Conservation (phyloP, 2,329 filamentous ascomycete genomes). For the Dendrostoma leiphaemia region DNA sequence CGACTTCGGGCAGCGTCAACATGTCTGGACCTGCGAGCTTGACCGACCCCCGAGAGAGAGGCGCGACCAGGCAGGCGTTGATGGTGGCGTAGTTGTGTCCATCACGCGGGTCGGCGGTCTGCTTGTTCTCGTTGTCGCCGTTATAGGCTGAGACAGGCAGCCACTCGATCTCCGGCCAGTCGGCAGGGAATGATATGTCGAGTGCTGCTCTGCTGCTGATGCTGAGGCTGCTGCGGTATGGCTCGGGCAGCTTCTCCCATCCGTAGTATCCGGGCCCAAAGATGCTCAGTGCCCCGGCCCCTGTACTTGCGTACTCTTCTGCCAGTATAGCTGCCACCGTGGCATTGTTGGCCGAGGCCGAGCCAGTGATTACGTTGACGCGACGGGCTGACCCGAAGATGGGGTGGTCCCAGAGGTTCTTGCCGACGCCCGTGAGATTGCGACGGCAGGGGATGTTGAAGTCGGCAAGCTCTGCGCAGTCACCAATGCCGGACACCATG, state of each 20-base stretch:
- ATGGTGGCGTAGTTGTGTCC: constrained; percentile 10
- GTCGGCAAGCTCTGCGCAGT: constrained; percentile 27
- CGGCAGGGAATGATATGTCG: constrained; percentile 4
- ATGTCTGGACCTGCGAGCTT: constrained; percentile 29
- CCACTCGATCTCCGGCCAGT: constrained; percentile 15
- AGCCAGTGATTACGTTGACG: constrained; percentile 1
- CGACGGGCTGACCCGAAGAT: constrained; percentile 3
- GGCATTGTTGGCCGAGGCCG: constrained; percentile 2
- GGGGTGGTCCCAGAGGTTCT: constrained; percentile 13
- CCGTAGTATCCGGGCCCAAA: constrained; percentile 13
- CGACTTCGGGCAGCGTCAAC: constrained; percentile 32
- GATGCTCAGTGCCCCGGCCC: constrained; percentile 5
- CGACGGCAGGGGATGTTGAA: constrained; percentile 27
- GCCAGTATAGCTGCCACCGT: background rate
- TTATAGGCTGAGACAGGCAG: constrained; percentile 5
- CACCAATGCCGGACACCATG: constrained; percentile 31
- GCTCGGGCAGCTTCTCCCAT: constrained; percentile 12
- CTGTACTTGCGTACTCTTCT: background rate
- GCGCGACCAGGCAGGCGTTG: constrained; percentile 19
- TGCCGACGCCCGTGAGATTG: constrained; percentile 25
- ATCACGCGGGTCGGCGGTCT: constrained; percentile 1
- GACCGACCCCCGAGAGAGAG: constrained; percentile 33
- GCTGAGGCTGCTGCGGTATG: constrained; percentile 3
- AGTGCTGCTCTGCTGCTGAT: constrained; percentile 1
- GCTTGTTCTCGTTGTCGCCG: constrained; percentile 11